Base-by-base conservation (phyloP, 805 yeast species). In the Yarrowia sp. region DNA sequence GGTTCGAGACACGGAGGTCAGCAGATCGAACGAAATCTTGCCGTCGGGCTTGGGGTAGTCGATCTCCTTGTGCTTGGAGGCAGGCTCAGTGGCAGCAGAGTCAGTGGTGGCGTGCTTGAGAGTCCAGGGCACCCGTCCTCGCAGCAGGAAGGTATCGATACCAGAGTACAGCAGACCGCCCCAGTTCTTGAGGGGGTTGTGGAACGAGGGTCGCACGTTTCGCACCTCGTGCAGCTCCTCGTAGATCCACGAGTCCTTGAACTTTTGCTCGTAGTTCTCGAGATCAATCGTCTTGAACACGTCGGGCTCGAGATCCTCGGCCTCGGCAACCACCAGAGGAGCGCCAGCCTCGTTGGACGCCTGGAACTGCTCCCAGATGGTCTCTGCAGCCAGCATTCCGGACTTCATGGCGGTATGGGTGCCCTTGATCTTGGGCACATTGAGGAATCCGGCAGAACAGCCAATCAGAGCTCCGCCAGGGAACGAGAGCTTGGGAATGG, bases 381-480 rank as follows among this genome's bases (percentile, higher is more conserved):
- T 77, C 75, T 95, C 98, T 1, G 98, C 99, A 2, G 99, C 99
- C 38, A 95, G 79, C 84, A 95, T 88, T 41, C 98, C 99, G 10
- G 95, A 84, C 79, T 95, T 95, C 87, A 95, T 91, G 0, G 99
- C 98, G 0, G 97, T 94, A 78, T 95, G 99, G 0, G 98, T 89
- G 15, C 99, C 99, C 80, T 95, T 95, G 75, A 95, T 91, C 78
- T 94, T 95, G 67, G 99, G 98, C 53, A 95, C 98, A 77, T 95
- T 95, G 86, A 95, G 85, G 78, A 95, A 94, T 0, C 99, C 99
- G 3, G 99, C 99, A 69, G 96, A 82, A 69, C 97, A 95, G 41
- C 99, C 99, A 48, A 95, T 94, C 38, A 95, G 80, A 9, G 92
- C 89, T 67, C 99, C 99, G 64, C 99, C 99, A 1, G 98, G 98